Conservation (phyloP, 1,139 yeast species). For the Candida pseudoviswanathii region DNA sequence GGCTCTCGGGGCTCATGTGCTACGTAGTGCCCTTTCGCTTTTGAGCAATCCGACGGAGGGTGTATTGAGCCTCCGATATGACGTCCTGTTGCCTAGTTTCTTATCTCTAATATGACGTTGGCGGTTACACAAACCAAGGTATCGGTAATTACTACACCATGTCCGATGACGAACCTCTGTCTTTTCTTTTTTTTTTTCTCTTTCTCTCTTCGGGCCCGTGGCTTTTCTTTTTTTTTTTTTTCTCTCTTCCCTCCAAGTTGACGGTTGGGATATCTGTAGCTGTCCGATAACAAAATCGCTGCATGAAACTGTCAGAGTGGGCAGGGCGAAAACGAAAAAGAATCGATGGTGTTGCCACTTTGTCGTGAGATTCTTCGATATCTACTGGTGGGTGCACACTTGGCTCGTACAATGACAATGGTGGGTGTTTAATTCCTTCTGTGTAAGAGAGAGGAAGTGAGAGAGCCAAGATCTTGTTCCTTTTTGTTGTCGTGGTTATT, state of each 20-base stretch:
- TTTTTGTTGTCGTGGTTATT: too few species aligned
- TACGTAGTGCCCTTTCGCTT: background rate
- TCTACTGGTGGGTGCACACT: background rate
- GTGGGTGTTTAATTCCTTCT: too few species aligned
- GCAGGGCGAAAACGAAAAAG: background rate
- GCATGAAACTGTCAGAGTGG: background rate
- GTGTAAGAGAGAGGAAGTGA: background rate
- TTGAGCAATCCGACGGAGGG: background rate
- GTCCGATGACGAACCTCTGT: background rate
- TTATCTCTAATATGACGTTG: background rate
- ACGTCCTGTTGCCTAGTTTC: background rate
- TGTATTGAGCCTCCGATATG: background rate
- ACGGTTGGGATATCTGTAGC: background rate
- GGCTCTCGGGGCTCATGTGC: too few species aligned
- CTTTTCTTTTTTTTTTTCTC: background rate
- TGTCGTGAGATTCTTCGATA: background rate
- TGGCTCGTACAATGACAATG: too few species aligned
- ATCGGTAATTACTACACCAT: background rate
- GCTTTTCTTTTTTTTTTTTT: background rate
- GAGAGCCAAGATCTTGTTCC: background rate
- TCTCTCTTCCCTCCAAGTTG: background rate
- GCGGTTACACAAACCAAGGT: background rate
- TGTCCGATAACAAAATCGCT: background rate
- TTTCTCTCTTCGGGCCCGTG: background rate
- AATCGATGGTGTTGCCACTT: background rate